These are phyloP conservation scores for Aspergillus nomiae DNA, from an alignment of 2,329 filamentous ascomycete species.

Conservation along the genomic window DNA sequence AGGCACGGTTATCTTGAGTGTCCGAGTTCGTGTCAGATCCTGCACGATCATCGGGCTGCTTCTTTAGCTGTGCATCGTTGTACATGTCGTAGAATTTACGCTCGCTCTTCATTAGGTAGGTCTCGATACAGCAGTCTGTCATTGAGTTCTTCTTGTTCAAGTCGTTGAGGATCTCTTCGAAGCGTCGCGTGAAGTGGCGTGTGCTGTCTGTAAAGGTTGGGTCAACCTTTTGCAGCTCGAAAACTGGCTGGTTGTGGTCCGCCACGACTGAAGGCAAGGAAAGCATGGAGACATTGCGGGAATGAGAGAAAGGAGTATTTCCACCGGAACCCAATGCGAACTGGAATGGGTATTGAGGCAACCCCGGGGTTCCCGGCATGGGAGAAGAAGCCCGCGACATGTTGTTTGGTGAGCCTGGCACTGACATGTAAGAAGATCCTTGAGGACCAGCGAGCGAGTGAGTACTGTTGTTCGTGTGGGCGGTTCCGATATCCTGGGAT, in stretches of 20 bases:
- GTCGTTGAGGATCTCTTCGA: conserved; percentile 58
- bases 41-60: conserved; percentile 23
- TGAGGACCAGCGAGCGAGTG: conserved; percentile 1
- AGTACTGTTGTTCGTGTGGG: conserved; percentile 1
- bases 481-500: neutral
- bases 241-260: conserved; percentile 57
- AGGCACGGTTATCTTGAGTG: conserved; percentile 1
- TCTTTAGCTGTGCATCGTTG: conserved; percentile 58
- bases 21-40: neutral
- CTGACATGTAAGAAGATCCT: neutral
- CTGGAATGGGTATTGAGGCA: neutral
- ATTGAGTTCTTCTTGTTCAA: conserved; percentile 61
- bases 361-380: neutral
- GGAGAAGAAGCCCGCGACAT: conserved; percentile 9
- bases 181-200: conserved; percentile 62
- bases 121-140: conserved; percentile 63
- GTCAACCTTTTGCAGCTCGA: conserved; percentile 67
- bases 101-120: conserved; percentile 65
- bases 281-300: conserved; percentile 50
- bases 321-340: neutral
- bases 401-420: conserved; percentile 5
- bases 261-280: conserved; percentile 61
- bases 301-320: conserved; percentile 18
- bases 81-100: conserved; percentile 67
- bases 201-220: conserved; percentile 68